Evolutionary conservation across 768 basidiomycete species (phyloP), one percentile per base, ranked within the genome.

Genomic region (Rhodotorula diobovata): DNA sequence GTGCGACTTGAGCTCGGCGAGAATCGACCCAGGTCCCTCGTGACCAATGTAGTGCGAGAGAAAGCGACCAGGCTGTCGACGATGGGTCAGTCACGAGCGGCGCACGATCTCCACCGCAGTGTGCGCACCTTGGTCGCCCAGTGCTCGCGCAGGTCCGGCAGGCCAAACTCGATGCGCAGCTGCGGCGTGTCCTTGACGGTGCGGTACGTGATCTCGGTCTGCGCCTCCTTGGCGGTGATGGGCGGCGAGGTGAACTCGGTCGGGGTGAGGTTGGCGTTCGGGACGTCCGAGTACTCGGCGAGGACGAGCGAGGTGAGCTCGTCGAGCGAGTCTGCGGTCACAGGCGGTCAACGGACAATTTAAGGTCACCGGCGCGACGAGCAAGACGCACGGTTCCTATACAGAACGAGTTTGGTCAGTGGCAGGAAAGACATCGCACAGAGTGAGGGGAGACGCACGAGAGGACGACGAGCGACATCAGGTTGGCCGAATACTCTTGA

Each of bases 1-100:
- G 14, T 63, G 60, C 30, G 83, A 39, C 82, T 95, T 98, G 67
- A 99, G 84, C 79, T 93, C 92, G 1, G 93, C 91, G 76, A 98
- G 81, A 1, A 77, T 70, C 2, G 95, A 97, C 3, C 95, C 95
- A 46, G 89, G 87, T 2, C 79, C 87, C 82, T 76, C 87, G 85
- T 90, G 91, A 86, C 77, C 87, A 80, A 66, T 85, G 85, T 66
- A 89, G 82, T 82, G 93, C 85, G 81, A 88, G 85, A 76, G 85
- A 85, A 77, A 94, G 80, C 69, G 90, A 86, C 81, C 92, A 16
- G 96, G 88, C 92, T 83, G 7, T n/a, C 88, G 67, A 4, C 18
- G 32, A 37, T 12, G 34, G 8, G 10, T 10, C 23, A 62, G 34
- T 2, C 32, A 46, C 41, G 32, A 6, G 12, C 25, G 15, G 5